A percentile compares a stretch with the other conserved stretches of the same genome.
phyloP scores from a whole-genome alignment of 2,329 filamentous ascomycete species.

The Mycogone perniciosa region DNA sequence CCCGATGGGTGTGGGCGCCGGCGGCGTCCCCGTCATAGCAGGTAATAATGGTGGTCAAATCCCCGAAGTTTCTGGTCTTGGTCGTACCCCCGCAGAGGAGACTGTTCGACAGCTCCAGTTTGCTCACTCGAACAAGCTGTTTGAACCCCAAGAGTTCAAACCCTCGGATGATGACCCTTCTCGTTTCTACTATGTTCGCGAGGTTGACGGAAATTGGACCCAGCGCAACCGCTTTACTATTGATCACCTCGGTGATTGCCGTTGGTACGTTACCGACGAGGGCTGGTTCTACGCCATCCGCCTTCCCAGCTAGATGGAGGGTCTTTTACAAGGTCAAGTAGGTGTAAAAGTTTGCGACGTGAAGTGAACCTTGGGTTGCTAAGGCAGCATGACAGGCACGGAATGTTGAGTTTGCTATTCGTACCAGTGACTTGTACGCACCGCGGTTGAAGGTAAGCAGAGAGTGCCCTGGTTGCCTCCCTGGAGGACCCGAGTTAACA shows the following conservation, averaged over 20 bases:
- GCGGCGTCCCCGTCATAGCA: conserved; percentile 31
- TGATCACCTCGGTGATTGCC: conserved; percentile 49
- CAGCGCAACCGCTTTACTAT: conserved; percentile 54
- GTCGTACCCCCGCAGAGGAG: conserved; percentile 44
- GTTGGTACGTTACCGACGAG: conserved; percentile 53
- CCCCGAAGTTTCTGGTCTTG: conserved; percentile 47
- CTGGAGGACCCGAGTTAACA: too few relatives aligned
- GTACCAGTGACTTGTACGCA: too few relatives aligned
- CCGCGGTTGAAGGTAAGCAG: too few relatives aligned
- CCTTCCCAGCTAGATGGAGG: conserved; percentile 32
- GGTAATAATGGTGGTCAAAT: conserved; percentile 33
- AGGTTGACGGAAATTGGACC: conserved; percentile 54
- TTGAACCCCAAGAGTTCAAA: conserved; percentile 57
- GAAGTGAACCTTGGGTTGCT: too few relatives aligned
- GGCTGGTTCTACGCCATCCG: conserved; percentile 58
- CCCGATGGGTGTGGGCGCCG: conserved; percentile 19
- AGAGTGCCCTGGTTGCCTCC: too few relatives aligned
- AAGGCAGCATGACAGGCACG: too few relatives aligned
- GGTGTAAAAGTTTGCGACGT: too few relatives aligned
- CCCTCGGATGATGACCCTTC: conserved; percentile 54
- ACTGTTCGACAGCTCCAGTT: conserved; percentile 42
- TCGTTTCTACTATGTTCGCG: conserved; percentile 56
- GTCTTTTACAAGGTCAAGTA: neutral
- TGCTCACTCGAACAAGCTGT: conserved; percentile 43
- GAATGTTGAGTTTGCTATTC: too few relatives aligned